These are phyloP conservation scores for Aspergillus steynii DNA, from an alignment of 495 filamentous ascomycete species.

Conservation along the genomic window DNA sequence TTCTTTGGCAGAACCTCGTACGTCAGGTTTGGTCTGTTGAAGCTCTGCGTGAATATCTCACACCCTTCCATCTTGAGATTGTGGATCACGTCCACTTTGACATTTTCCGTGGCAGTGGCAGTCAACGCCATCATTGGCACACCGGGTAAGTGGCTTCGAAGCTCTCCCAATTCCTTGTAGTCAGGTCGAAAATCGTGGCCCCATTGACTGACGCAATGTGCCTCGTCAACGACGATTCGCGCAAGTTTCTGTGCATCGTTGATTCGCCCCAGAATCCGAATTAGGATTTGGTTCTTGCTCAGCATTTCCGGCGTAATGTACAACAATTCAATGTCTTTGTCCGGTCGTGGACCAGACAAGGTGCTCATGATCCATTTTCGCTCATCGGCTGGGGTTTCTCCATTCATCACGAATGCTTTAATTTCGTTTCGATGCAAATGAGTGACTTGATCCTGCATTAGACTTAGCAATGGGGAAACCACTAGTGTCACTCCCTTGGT, in stretches of 20 bases:
- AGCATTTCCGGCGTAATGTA: conserved; percentile 99
- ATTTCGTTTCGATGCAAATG: conserved; percentile 77
- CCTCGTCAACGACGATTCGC: conserved; percentile 94
- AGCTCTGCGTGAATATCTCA: conserved; percentile 80
- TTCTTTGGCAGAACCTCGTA: conserved; percentile 74
- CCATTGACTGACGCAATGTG: conserved; percentile 98
- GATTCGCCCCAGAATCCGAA: conserved; percentile 60
- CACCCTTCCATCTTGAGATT: conserved; percentile 81
- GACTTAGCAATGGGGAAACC: conserved; percentile 87
- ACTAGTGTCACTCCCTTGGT: conserved; percentile 89
- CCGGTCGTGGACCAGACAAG: conserved; percentile 60
- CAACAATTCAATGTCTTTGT: conserved; percentile 74
- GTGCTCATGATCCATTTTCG: conserved; percentile 59
- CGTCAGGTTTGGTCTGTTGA: conserved; percentile 88
- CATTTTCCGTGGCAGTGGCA: conserved; percentile 90
- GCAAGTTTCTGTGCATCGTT: conserved; percentile 69
- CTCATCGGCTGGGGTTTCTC: conserved; percentile 60
- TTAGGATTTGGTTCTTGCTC: conserved; percentile 67
- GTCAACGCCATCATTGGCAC: conserved; percentile 94
- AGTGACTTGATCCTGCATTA: conserved; percentile 94
- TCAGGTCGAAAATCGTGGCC: conserved; percentile 98
- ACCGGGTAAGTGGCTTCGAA: conserved; percentile 66
- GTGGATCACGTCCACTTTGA: conserved; percentile 84
- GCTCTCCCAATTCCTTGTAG: conserved; percentile 79
- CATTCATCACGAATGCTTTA: conserved; percentile 73